Conservation (phyloP, 768 basidiomycete species). For the Podaxis carcinomalis region DNA sequence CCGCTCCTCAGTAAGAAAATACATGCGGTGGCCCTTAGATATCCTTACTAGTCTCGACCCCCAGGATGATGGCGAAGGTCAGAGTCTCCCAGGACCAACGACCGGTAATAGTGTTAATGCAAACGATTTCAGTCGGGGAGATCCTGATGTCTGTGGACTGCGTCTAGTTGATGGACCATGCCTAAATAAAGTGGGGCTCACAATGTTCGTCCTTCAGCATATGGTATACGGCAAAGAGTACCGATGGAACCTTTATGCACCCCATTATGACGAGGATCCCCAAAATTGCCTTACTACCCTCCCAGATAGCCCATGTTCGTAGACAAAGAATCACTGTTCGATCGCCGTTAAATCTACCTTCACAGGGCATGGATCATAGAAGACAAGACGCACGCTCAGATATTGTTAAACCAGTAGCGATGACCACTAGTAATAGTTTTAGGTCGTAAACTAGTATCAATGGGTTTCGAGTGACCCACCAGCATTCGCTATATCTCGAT, state of each 20-base stretch:
- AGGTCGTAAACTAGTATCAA: neutral
- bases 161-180: too few species aligned
- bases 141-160: neutral
- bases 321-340: neutral
- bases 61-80: neutral
- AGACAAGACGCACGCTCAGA: neutral
- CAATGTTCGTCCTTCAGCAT: neutral
- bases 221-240: neutral
- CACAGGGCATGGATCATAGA: neutral
- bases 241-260: neutral
- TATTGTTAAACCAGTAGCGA: neutral
- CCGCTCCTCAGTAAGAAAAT: too few species aligned
- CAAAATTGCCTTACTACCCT: neutral
- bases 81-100: neutral
- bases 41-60: neutral
- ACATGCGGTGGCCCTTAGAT: neutral
- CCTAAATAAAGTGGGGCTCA: neutral
- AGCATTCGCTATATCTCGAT: neutral
- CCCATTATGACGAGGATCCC: neutral
- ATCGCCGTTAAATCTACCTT: neutral
- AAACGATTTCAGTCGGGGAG: neutral
- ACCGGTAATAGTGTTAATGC: neutral
- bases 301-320: constrained; percentile 7
- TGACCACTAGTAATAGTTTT: neutral
- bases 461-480: neutral